Evolutionary conservation across 345 rosid species (phyloP), one percentile per base, ranked within the genome.

Genomic region (Aurinia saxatilis): DNA sequence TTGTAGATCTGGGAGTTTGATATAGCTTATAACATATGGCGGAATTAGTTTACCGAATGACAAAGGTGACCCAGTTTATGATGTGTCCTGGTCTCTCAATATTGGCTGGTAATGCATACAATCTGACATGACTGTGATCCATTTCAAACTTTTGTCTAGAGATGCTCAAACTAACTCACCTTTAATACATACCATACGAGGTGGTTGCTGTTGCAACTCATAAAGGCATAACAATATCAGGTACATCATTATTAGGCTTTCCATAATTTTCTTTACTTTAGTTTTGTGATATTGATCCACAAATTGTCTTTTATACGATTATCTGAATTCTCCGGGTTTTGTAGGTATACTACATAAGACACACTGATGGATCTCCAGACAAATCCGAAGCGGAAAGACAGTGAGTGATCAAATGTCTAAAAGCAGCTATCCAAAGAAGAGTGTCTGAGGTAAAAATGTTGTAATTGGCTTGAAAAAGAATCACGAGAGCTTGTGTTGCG

Each of bases 1-100:
- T 42, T 37, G 39, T 66, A 92, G 99, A 83, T 90, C 1, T 93
- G 99, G 99, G 99, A 90, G 73, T 93, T 87, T 79, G 99, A 93
- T 67, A 78, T 66, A 73, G 90, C 85, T 66, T 95, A 87, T 78
- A 90, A 90, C 39, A 72, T 95, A 71, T 93, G 99, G 97, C 96
- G 57, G 97, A 93, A 76, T 64, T 93, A 75, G 87, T 68, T 82
- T 70, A 56, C 82, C 85, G 11, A 84, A 59, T 48, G 97, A 93
- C 72, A 81, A 70, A 75, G 83, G 77, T 25, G 91, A 90, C 82
- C 80, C 65, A 45, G 91, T 87, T 65, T 80, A 76, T 73, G 78
- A 86, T 44, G 93, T 85, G 55, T 84, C 97, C 8, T 89, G 98
- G 98, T 84, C 97, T 29, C 83, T 95, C 13, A 89, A 92, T 66